Base-by-base conservation (phyloP, 768 basidiomycete species). In the Trametes meyenii region DNA sequence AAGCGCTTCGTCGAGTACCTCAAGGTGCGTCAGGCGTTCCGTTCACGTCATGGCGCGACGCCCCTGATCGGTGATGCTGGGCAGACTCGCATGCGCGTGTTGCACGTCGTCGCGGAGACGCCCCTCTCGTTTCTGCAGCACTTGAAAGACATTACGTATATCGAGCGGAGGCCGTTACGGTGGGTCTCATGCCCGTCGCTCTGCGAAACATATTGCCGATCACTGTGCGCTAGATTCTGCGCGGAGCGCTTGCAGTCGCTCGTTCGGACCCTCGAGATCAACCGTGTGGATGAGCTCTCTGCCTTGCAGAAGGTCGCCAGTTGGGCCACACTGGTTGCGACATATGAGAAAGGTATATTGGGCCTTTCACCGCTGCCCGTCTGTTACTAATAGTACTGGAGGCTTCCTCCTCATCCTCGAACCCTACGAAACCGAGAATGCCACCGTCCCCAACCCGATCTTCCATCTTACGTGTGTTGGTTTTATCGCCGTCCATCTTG, bases 1-100 rank as follows among this genome's bases (percentile, higher is more conserved):
- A 98, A 96, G 75, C 87, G 97, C 55, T 97, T 99, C 70, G 94
- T 99, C 24, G 97, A 99, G 76, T 99, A 99, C 74, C 83, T 99
- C 54, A 99, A 98, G 84, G 96, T 94, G 52, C 17, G 68, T 45
- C 36, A 21, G 29, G 40, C 16, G 57, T 50, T 19, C 35, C 49
- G 8, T 19, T 35, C 39, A 50, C 39, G 57, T 58, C 57, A 43
- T 50, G 39, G 21, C 17, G 49, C 19, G 16, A 19, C 40, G 23
- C 57, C 46, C 49, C 42, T 49, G 40, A 58, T 26, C 44, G 29
- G 38, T 14, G 19, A 12, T 23, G 42, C 29, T 43, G 39, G 43
- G 44, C 67, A 98, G 96, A 98, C 96, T 17, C 85, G 97, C 55
- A 98, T 98, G 96, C 88, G 97, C 51, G 97, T 99, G n/a, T 78